Conservation (phyloP, 2,329 filamentous ascomycete species). For the Cucurbitaria berberidis region DNA sequence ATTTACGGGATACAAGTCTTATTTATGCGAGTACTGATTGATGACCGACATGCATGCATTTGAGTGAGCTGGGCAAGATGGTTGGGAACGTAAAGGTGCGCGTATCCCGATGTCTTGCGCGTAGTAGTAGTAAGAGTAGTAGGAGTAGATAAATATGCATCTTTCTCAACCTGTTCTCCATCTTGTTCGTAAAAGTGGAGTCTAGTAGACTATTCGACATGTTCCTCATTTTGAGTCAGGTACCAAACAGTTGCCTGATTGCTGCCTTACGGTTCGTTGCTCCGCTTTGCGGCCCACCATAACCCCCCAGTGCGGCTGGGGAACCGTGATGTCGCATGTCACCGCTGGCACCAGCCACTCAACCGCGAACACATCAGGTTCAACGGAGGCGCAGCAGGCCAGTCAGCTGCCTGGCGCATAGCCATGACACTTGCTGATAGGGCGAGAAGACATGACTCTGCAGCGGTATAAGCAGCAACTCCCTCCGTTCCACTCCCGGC, state of each 20-base stretch:
- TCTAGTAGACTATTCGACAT: background rate
- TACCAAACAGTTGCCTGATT: conserved; percentile 11
- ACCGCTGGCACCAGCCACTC: conserved; percentile 18
- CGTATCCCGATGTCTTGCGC: conserved; percentile 20
- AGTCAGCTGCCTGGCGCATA: conserved; percentile 32
- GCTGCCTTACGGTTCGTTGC: conserved; percentile 23
- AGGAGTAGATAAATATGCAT: conserved; percentile 30
- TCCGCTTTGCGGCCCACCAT: conserved; percentile 20
- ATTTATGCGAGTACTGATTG: conserved; percentile 22
- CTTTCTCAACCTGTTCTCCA: conserved; percentile 1
- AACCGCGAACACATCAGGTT: conserved; percentile 21
- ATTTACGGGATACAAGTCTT: conserved; percentile 33
- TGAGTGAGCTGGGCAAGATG: conserved; percentile 31
- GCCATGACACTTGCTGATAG: conserved; percentile 18
- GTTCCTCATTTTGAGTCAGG: background rate
- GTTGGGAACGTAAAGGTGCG: conserved; percentile 24
- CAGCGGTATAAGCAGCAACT: conserved; percentile 17
- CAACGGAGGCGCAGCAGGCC: conserved; percentile 33
- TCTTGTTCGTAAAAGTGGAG: background rate
- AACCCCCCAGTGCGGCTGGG: background rate
- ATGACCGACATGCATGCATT: conserved; percentile 30
- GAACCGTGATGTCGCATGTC: conserved; percentile 24
- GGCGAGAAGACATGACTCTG: conserved; percentile 6
- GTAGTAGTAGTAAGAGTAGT: conserved; percentile 40
- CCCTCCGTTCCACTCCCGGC: conserved; percentile 4